phyloP scores from a whole-genome alignment of 352 stramenopile species.

The Globisporangium nodosum region DNA sequence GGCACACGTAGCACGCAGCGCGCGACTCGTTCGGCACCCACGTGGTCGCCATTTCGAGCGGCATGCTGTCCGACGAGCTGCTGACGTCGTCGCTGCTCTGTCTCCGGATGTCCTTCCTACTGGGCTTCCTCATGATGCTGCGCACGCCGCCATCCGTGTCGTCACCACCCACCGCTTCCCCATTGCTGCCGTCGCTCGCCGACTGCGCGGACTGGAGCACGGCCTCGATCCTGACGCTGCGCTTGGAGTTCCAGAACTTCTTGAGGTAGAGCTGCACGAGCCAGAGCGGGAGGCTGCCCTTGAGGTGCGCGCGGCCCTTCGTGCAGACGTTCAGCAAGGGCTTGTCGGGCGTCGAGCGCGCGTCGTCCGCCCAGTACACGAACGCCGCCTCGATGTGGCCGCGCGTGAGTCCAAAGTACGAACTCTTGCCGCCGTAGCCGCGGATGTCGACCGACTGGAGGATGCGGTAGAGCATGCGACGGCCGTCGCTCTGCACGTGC shows the following conservation, averaged over 20 bases:
- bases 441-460: constrained; percentile 55
- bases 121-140: background rate
- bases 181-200: background rate
- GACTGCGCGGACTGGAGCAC: constrained; percentile 6
- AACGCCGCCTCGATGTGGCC: constrained; percentile 55
- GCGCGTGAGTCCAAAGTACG: constrained; percentile 66
- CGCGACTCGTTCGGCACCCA: constrained; percentile 63
- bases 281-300: constrained; percentile 49
- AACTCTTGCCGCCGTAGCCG: constrained; percentile 51
- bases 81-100: background rate
- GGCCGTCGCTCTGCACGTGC: constrained; percentile 37
- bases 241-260: constrained; percentile 43
- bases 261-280: constrained; percentile 61
- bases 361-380: constrained; percentile 62
- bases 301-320: constrained; percentile 54
- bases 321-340: constrained; percentile 46
- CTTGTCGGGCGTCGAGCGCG: constrained; percentile 5
- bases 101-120: background rate
- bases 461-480: constrained; percentile 56
- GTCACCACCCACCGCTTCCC: background rate
- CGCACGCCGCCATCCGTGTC: background rate
- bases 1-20: constrained; percentile 45
- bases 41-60: constrained; percentile 48
- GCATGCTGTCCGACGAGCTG: constrained; percentile 6
- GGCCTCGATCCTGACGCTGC: constrained; percentile 12